These are phyloP conservation scores for Chloranthus sessilifolius DNA, from an alignment of 164 flowering plant species.

Conservation along the genomic window DNA sequence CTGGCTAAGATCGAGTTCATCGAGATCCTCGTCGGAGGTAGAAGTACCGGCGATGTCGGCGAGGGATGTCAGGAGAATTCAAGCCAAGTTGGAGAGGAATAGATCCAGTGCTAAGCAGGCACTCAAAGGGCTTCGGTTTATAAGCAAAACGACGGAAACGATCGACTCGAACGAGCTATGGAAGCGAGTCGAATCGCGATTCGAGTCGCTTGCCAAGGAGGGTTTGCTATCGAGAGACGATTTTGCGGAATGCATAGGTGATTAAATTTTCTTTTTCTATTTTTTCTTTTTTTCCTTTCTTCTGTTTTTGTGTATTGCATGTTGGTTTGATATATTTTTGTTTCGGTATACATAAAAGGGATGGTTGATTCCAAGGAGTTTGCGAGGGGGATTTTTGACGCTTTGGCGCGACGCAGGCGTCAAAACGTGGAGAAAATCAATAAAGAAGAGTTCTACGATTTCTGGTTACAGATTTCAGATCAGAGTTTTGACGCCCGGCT, in stretches of 20 bases:
- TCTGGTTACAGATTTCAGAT: slow-evolving; percentile 85
- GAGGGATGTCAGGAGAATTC: slow-evolving; percentile 50
- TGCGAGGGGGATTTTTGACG: slow-evolving; percentile 79
- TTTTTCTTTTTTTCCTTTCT: not conserved
- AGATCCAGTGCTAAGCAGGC: slow-evolving; percentile 69
- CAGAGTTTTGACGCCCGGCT: slow-evolving; percentile 97
- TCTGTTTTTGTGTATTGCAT: slow-evolving; percentile 4
- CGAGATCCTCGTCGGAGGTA: slow-evolving; percentile 25
- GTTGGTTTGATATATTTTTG: too few relatives aligned
- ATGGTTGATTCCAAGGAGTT: slow-evolving; percentile 95
- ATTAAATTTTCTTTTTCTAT: not conserved
- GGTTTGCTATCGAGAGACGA: slow-evolving; percentile 70
- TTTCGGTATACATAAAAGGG: slow-evolving; percentile 56
- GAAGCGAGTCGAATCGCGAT: slow-evolving; percentile 65
- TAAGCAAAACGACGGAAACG: slow-evolving; percentile 49
- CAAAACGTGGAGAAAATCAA: slow-evolving; percentile 47
- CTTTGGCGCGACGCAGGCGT: slow-evolving; percentile 59
- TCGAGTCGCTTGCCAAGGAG: slow-evolving; percentile 46
- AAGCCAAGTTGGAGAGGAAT: slow-evolving; percentile 51
- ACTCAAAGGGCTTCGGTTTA: slow-evolving; percentile 75
- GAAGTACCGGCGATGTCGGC: slow-evolving; percentile 29
- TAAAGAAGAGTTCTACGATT: slow-evolving; percentile 79
- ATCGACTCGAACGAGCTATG: slow-evolving; percentile 39
- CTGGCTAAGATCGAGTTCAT: slow-evolving; percentile 49
- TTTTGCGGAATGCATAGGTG: slow-evolving; percentile 92